Percentiles rank a stretch among this genome's conserved stretches.
Evolutionary conservation across 495 filamentous ascomycete species (phyloP).

Genomic region (Xylaria grammica): DNA sequence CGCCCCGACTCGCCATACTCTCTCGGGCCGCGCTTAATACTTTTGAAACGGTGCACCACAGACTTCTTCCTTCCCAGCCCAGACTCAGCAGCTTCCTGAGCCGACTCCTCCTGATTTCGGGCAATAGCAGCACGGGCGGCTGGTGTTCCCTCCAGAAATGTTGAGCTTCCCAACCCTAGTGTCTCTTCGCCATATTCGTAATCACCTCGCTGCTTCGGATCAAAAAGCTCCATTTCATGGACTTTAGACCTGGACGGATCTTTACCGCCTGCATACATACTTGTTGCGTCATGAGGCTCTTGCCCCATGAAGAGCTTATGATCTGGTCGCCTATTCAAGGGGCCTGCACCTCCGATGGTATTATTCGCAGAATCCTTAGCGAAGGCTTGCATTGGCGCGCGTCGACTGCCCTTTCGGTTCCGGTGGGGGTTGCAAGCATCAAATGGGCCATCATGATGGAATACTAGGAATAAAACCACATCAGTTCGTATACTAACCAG

Average conservation of each 20-base stretch:
- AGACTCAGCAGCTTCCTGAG: slow-evolving; percentile 52
- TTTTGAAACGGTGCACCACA: slow-evolving; percentile 81
- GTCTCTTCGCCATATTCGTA: slow-evolving; percentile 83
- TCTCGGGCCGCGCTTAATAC: slow-evolving; percentile 63
- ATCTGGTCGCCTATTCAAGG: slow-evolving; percentile 80
- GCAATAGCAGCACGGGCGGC: slow-evolving; percentile 84
- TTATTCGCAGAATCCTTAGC: slow-evolving; percentile 91
- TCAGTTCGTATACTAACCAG: slow-evolving; percentile 7
- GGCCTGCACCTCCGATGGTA: slow-evolving; percentile 85
- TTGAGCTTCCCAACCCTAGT: slow-evolving; percentile 88
- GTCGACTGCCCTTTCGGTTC: slow-evolving; percentile 81
- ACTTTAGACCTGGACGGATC: slow-evolving; percentile 36
- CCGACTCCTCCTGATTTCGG: slow-evolving; percentile 72
- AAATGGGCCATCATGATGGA: slow-evolving; percentile 98
- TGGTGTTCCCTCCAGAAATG: slow-evolving; percentile 93
- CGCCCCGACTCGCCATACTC: slow-evolving; percentile 56
- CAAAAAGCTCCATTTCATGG: slow-evolving; percentile 54
- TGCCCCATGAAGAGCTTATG: slow-evolving; percentile 82
- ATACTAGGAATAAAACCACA: slow-evolving; percentile 62
- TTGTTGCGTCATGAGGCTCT: slow-evolving; percentile 79
- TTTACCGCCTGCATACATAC: slow-evolving; percentile 64
- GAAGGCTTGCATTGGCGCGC: slow-evolving; percentile 96
- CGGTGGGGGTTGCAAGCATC: slow-evolving; percentile 97
- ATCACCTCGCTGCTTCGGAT: slow-evolving; percentile 60
- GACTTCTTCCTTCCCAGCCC: slow-evolving; percentile 91